These are phyloP conservation scores for Moesziomyces aphidis DNA, from an alignment of 1,284 basidiomycete genomes.

Conservation along the genomic window DNA sequence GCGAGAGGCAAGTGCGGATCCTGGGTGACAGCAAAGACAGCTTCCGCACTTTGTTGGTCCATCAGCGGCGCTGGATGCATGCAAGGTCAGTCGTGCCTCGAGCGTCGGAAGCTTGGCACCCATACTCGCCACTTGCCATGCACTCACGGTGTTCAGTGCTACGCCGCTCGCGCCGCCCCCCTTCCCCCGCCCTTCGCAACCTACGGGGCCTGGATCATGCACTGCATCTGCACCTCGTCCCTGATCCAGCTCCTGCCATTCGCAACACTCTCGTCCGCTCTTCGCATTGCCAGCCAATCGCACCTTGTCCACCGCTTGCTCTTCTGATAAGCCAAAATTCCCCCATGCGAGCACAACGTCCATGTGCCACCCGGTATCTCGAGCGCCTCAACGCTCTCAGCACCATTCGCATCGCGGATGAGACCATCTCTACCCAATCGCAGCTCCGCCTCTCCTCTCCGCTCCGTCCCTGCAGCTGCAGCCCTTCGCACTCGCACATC, in stretches of 20 bases:
- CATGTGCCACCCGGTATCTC: neutral
- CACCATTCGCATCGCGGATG: conserved; percentile 15
- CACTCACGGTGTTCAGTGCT: no score
- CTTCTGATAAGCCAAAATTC: conserved; percentile 13
- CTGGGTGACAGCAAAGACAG: neutral
- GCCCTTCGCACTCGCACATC: neutral
- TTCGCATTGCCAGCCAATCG: conserved; percentile 11
- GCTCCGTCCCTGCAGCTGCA: conserved; percentile 20
- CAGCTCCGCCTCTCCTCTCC: neutral
- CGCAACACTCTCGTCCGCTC: neutral
- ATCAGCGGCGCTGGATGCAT: neutral
- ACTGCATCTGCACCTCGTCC: neutral
- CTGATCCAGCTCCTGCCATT: conserved; percentile 1
- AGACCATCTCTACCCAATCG: conserved; percentile 40
- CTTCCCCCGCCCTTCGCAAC: no score
- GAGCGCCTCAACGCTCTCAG: neutral
- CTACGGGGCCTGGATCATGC: neutral
- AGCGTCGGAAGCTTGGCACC: conserved; percentile 51
- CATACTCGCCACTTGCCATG: conserved; percentile 3
- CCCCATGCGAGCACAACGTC: neutral
- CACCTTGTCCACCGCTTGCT: neutral
- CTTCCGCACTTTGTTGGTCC: no score
- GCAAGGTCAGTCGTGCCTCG: conserved; percentile 15
- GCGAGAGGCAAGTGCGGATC: neutral
- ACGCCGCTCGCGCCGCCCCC: no score